A percentile compares a stretch with the other conserved stretches of the same genome.
Conservation (phyloP, 768 basidiomycete genomes). For the Gelatoporia subvermispora region DNA sequence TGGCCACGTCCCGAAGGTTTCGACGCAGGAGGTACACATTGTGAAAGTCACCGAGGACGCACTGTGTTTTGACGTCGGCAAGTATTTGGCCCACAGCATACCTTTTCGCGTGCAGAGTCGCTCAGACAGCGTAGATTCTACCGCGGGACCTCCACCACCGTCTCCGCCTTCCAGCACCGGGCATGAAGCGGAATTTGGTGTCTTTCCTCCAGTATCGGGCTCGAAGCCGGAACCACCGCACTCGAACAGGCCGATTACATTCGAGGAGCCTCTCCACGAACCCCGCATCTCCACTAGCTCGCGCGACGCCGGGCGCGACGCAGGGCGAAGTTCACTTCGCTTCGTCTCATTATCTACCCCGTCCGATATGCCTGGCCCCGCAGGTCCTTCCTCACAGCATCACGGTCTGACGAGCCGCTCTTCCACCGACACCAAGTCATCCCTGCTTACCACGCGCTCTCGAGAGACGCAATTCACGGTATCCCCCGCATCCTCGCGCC, state of each 20-base stretch:
- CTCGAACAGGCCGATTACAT: slow-evolving; percentile 23
- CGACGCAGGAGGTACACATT: slow-evolving; percentile 47
- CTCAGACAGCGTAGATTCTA: slow-evolving; percentile 13
- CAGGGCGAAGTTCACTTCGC: slow-evolving; percentile 12
- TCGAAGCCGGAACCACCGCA: slow-evolving; percentile 17
- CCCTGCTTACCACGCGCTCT: slow-evolving; percentile 27
- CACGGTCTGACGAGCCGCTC: slow-evolving; percentile 38
- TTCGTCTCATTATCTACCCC: slow-evolving; percentile 6
- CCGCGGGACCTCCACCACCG: slow-evolving; percentile 54
- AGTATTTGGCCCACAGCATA: slow-evolving; percentile 31
- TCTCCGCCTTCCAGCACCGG: slow-evolving; percentile 43
- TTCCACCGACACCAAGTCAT: slow-evolving; percentile 46
- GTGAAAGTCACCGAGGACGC: slow-evolving; percentile 48
- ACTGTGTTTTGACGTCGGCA: slow-evolving; percentile 38
- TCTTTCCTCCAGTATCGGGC: neutral
- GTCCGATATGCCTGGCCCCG: no score
- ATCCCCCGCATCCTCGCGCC: neutral
- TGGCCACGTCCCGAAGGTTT: slow-evolving; percentile 18
- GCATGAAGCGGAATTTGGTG: slow-evolving; percentile 13
- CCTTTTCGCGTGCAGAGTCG: slow-evolving; percentile 18
- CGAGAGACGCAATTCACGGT: slow-evolving; percentile 4
- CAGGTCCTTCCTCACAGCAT: slow-evolving; percentile 5
- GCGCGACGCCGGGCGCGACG: slow-evolving; percentile 19
- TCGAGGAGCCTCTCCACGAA: slow-evolving; percentile 31
- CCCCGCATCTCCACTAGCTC: slow-evolving; percentile 28